A percentile compares a stretch with the other conserved stretches of the same genome.
These are phyloP conservation scores for Arctostaphylos glauca DNA, from an alignment of 148 eudicot genomes.

Conservation along the genomic window DNA sequence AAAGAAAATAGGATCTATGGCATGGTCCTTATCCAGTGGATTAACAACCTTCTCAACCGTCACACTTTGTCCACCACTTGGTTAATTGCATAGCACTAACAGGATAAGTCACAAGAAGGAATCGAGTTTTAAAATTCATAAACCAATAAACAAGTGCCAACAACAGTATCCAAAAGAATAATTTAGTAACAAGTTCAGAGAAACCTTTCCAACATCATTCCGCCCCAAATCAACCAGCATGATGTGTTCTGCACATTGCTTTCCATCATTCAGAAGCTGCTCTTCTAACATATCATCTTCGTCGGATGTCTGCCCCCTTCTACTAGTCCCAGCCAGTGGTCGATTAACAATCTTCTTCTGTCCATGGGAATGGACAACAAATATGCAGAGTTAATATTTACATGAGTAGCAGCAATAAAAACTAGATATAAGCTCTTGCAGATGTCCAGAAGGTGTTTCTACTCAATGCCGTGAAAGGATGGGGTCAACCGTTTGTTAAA, in stretches of 20 bases:
- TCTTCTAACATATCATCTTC: conserved; percentile 39
- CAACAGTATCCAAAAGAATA: neutral
- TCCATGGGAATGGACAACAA: conserved; percentile 13
- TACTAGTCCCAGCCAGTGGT: conserved; percentile 53
- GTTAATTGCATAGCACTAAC: too few relatives aligned
- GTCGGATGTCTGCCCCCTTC: conserved; percentile 43
- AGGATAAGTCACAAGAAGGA: neutral
- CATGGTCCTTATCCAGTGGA: too few relatives aligned
- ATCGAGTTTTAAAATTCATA: neutral
- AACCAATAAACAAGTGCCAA: neutral
- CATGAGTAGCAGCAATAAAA: neutral
- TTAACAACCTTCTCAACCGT: too few relatives aligned
- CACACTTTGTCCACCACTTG: too few relatives aligned
- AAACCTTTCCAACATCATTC: conserved; percentile 61
- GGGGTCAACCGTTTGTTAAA: neutral
- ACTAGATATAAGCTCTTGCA: neutral
- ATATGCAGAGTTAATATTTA: neutral
- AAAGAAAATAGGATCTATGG: too few relatives aligned
- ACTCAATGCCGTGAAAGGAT: neutral
- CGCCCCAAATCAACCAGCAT: conserved; percentile 59
- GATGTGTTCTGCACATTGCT: conserved; percentile 56
- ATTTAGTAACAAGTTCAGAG: neutral
- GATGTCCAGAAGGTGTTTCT: conserved; percentile 1
- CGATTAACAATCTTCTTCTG: conserved; percentile 49
- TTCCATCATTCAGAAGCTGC: conserved; percentile 42